Evolutionary conservation across 257 asterid genomes (phyloP).

Genomic region (Solanum sejunctum): DNA sequence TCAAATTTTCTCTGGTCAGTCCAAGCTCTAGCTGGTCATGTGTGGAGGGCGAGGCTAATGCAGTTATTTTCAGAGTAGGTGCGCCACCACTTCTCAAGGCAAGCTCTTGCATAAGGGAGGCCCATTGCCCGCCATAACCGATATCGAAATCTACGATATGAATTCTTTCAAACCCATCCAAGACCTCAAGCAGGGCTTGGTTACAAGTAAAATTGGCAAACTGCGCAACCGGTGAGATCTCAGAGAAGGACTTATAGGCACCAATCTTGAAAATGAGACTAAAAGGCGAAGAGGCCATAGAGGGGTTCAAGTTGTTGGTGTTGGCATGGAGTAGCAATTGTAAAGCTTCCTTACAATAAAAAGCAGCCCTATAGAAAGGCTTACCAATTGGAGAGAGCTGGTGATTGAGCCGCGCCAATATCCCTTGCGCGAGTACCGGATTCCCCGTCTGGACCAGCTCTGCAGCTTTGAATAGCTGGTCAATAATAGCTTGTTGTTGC

Average conservation of each 20-base stretch:
- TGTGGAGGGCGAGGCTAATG: slow-evolving; percentile 51
- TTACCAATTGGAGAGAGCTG: slow-evolving; percentile 89
- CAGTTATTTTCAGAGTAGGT: slow-evolving; percentile 62
- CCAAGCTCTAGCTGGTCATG: slow-evolving; percentile 76
- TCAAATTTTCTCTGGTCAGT: slow-evolving; percentile 62
- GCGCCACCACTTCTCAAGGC: slow-evolving; percentile 48
- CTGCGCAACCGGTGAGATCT: slow-evolving; percentile 77
- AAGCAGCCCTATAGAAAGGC: slow-evolving; percentile 91
- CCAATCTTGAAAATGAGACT: slow-evolving; percentile 66
- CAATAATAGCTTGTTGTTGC: slow-evolving; percentile 56
- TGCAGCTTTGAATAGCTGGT: slow-evolving; percentile 73
- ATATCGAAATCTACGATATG: slow-evolving; percentile 86
- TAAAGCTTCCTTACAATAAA: slow-evolving; percentile 78
- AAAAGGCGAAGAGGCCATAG: slow-evolving; percentile 37
- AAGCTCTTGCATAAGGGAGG: slow-evolving; percentile 96
- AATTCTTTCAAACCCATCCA: slow-evolving; percentile 58
- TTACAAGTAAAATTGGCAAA: slow-evolving; percentile 85
- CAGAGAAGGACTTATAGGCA: slow-evolving; percentile 83
- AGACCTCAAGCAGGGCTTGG: slow-evolving; percentile 74
- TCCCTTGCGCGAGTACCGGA: slow-evolving; percentile 89
- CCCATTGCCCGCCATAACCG: slow-evolving; percentile 94
- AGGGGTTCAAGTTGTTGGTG: slow-evolving; percentile 7
- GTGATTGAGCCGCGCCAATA: slow-evolving; percentile 99
- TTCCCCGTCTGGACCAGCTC: slow-evolving; percentile 84
- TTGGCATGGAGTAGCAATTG: slow-evolving; percentile 40